Evolutionary conservation across 2,329 filamentous ascomycete genomes (phyloP).

Genomic region (Thelonectria rubi): DNA sequence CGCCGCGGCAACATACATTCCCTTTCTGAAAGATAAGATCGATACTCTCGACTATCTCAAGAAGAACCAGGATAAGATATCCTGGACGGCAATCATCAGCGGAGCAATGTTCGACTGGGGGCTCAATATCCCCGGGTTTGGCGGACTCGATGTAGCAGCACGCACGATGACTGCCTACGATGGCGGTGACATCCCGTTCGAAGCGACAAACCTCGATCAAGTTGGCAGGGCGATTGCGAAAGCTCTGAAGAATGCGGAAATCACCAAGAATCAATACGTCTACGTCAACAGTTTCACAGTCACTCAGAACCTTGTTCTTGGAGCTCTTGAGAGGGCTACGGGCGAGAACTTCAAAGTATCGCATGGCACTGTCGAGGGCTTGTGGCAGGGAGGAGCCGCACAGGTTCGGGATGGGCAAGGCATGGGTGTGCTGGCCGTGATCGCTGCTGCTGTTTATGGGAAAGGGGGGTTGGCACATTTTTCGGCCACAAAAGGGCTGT

Average conservation of each 20-base stretch:
- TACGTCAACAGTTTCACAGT: conserved; percentile 23
- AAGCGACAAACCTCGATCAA: conserved; percentile 24
- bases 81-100: conserved; percentile 17
- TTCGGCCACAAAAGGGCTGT: conserved; percentile 15
- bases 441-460: conserved; percentile 11
- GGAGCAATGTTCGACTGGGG: conserved; percentile 26
- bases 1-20: background rate
- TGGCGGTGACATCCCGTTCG: conserved; percentile 15
- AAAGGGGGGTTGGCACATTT: conserved; percentile 9
- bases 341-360: conserved; percentile 3
- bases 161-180: conserved; percentile 17
- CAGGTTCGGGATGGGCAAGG: conserved; percentile 9
- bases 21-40: conserved; percentile 18
- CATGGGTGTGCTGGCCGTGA: conserved; percentile 8
- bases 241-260: conserved; percentile 8
- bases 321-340: conserved; percentile 13
- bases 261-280: conserved; percentile 21
- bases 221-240: conserved; percentile 23
- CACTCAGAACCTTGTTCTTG: conserved; percentile 20
- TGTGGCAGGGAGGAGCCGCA: conserved; percentile 8
- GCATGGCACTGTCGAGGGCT: background rate
- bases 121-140: conserved; percentile 18
- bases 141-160: background rate
- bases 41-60: conserved; percentile 16
- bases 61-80: conserved; percentile 12